Percentiles rank a stretch among this genome's conserved stretches.
phyloP scores from a whole-genome alignment of 768 basidiomycete species.

The Lentinula detonsa region DNA sequence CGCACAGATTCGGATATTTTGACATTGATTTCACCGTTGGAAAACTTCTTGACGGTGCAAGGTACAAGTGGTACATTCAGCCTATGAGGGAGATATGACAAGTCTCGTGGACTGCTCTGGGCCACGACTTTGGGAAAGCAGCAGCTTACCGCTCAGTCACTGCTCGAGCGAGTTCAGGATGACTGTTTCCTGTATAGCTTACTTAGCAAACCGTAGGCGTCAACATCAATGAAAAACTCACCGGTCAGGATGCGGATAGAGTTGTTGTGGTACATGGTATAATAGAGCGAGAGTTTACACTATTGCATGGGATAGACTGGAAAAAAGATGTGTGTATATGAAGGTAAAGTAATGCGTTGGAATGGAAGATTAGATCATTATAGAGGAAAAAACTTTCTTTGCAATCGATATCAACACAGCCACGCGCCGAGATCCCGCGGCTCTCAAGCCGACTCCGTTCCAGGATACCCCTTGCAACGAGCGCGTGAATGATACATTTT shows the following conservation, averaged over 20 bases:
- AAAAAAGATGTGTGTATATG: neutral
- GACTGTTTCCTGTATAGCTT: slow-evolving; percentile 78
- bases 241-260: slow-evolving; percentile 73
- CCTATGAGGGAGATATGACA: slow-evolving; percentile 51
- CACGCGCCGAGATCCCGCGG: neutral
- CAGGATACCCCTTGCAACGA: too few relatives aligned
- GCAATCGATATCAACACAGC: slow-evolving; percentile 1
- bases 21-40: slow-evolving; percentile 93
- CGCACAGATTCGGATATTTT: slow-evolving; percentile 94
- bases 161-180: slow-evolving; percentile 92
- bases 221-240: slow-evolving; percentile 21
- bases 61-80: slow-evolving; percentile 85
- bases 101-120: slow-evolving; percentile 41
- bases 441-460: neutral
- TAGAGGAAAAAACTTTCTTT: neutral
- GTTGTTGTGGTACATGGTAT: slow-evolving; percentile 72
- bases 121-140: slow-evolving; percentile 28
- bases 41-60: slow-evolving; percentile 84
- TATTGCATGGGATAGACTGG: slow-evolving; percentile 2
- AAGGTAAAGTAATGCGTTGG: neutral
- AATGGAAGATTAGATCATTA: neutral
- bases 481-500: too few relatives aligned
- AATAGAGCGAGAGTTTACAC: slow-evolving; percentile 3
- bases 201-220: slow-evolving; percentile 5
- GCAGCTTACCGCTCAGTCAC: slow-evolving; percentile 95